Base-by-base conservation (phyloP, 169 alveolate species). In the Cryptosporidium meleagridis region DNA sequence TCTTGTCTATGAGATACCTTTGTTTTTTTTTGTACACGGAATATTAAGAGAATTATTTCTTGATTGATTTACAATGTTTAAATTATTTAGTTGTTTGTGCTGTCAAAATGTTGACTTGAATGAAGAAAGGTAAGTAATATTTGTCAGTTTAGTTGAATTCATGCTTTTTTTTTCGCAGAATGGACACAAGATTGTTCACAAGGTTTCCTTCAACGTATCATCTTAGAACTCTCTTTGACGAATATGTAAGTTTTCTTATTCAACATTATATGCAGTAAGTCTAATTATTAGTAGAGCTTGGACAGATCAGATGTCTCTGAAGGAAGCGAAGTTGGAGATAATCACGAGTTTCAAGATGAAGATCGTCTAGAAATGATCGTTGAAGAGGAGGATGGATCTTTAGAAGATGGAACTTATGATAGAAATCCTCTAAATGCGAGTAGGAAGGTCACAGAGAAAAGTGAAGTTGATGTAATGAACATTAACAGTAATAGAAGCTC, bases 121-220 rank as follows among this genome's bases (percentile, higher is more conserved):
- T 41, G 89, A 80, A 16, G 73, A 80, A 52, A 80, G 73, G 75
- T 80, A 41, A 1, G 89, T 65, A n/a, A 29, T 31, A n/a, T 0
- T 21, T 31, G 35, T 1, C 26, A 67, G 26, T 0, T 8, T 67
- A 37, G 3, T 4, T 21, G 71, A n/a, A 73, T 48, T 58, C 5
- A 39, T 58, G 5, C 21, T 4, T 59, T 31, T 31, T 7, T 5
- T 23, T 7, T 80, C 6, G 21, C n/a, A 80, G 89, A 31, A 39
- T 61, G 41, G 80, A 80, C 23, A 58, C 80, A 33, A 59, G 89
- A 33, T 48, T 61, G 14, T 21, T 80, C 5, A 80, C 89, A 10
- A 80, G 75, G 16, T 80, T 80, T 21, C 89, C 89, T 21, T 62
- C 89, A 29, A 80, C 89, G n/a, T 80, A 80, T 65, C 89, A 80